Base-by-base conservation (phyloP, 2,329 filamentous ascomycete species). In the Metarhizium brunneum region DNA sequence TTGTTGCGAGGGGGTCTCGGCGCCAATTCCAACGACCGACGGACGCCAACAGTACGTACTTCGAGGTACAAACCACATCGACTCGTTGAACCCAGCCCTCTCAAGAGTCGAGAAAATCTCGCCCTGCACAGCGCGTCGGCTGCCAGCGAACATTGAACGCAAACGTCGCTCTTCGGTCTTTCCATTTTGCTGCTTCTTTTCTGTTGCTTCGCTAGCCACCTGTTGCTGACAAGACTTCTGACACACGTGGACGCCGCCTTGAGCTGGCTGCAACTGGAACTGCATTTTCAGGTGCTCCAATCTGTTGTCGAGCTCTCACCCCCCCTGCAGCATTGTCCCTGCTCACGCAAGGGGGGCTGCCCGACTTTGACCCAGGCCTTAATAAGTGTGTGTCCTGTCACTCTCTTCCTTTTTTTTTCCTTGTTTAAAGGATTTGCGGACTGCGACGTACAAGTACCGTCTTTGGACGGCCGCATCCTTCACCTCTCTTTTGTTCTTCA, bases 291-390 rank as follows among this genome's bases (percentile, higher is more conserved):
- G 45, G 50, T 49, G 25, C 50, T 53, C 45, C 35, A 30, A 18
- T 25, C 32, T 49, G 18, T 29, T 32, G 32, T n/a, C 16, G 10
- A 47, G 18, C 43, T 35, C 47, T 36, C 36, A 51, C 47, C 2
- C 51, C 11, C 11, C 51, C 55, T 56, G 55, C 55, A 54, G 20
- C 38, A 40, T 51, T 50, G 50, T 48, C 54, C 20, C 36, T 29
- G 36, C 47, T 13, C 51, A 53, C 47, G 30, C 47, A 53, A 50
- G 38, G 55, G 53, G 29, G 32, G 7, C 32, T 8, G 30, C 18
- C 47, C 18, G 16, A 54, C 14, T 20, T 48, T 48, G 45, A 48
- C 45, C 20, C 4, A 30, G 20, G 45, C 8, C 45, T 42, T 25
- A 25, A 47, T 25, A 25, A 25, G 25, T 25, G 32, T 32, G 29